Evolutionary conservation across 441 rosid species (phyloP), one percentile per base, ranked within the genome.

Genomic region (Arabidopsis lyrata): DNA sequence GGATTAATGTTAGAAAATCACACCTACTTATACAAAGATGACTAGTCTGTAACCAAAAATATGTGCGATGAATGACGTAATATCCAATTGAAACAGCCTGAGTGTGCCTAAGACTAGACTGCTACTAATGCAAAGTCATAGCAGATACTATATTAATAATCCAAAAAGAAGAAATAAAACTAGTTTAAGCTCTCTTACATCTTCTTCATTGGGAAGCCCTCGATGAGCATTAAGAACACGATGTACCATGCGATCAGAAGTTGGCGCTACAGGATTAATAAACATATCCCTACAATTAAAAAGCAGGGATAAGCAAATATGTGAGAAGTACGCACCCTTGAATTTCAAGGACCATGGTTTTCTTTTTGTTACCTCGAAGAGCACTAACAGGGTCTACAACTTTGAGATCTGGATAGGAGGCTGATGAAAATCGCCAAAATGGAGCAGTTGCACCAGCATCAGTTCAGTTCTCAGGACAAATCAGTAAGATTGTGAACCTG

Each of bases 161-260:
- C 44, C 31, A 47, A 42, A 62, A 45, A 45, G 36, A 63, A 63
- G 68, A 8, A 16, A 31, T 31, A 45, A 15, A 49, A 18, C 42
- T 20, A 34, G 57, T 18, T 32, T 2, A 50, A 72, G 68, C 18
- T 41, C 64, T 59, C 93, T 90, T 86, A 92, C 97, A 80, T 92
- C 94, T 8, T 90, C 93, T 8, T 89, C 96, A 52, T 64, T 77
- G 70, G 90, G 93, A 85, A 86, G 94, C 38, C 96, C 97, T 97
- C 96, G 88, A 29, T 95, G 99, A 59, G 97, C 97, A 82, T 95
- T 97, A 58, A 92, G 97, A 70, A 92, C 87, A 74, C 83, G 88
- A 78, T 81, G 80, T 77, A 84, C 60, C 14, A 57, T 15, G 68
- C 80, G 66, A 53, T 70, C 84, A 74, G 83, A 97, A 73, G 83